Base-by-base conservation (phyloP, 2,329 filamentous ascomycete species). In the Apiospora sp. region DNA sequence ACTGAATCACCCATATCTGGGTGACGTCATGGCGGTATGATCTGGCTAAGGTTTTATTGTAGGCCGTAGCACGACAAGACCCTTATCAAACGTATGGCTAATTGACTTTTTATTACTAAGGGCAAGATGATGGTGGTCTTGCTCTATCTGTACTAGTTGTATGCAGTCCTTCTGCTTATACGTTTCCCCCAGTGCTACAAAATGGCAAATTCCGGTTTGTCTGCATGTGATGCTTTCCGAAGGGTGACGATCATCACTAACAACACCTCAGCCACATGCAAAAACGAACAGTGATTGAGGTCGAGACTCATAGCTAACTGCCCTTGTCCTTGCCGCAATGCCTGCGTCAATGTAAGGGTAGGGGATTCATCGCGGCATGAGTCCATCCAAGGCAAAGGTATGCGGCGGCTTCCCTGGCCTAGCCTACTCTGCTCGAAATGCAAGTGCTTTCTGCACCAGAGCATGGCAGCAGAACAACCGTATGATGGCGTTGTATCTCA, bases 31-130 rank as follows among this genome's bases (percentile, higher is more conserved):
- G 30, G 8, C 16, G 6, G 22, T 10, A 22, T 58, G 27, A n/a
- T 19, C 27, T 34, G 51, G 51, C 51, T 58, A 22, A 34, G 27
- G 27, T 19, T 54, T 30, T 14, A 30, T 34, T 30, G 27, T 58
- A 30, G 6, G 46, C 19, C 19, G 22, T n/a, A n/a, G 46, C 51
- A 34, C 54, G 14, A 41, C 19, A 41, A 64, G 34, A n/a, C 34
- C 30, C 54, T 41, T 37, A 34, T 19, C 12, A n/a, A 64, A 34
- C 41, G 30, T 41, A 24, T 19, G n/a, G n/a, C 7, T 49, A 49
- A 64, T 64, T 64, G 34, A 41, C 22, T 64, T 49, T 64, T 41
- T 22, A 41, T 64, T 64, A 41, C 34, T 64, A 64, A 64, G 58
- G 30, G 58, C 19, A 6, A 64, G 34, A 64, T 41, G 34, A 19